These are phyloP conservation scores for Pseudogymnoascus sp. DNA, from an alignment of 2,329 filamentous ascomycete species.

Conservation along the genomic window DNA sequence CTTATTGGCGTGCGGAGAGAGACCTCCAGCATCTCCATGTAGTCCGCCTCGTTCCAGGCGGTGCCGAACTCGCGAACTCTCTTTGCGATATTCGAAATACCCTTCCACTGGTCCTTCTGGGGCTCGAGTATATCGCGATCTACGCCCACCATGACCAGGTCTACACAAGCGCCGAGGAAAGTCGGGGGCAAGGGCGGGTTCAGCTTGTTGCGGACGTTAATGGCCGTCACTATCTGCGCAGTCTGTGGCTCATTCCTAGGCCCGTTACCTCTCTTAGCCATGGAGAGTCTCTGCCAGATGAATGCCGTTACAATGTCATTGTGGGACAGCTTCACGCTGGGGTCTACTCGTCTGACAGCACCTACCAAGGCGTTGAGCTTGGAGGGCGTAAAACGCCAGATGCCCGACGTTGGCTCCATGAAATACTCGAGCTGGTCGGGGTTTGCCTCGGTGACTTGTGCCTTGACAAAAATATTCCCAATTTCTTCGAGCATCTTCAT, in stretches of 20 bases:
- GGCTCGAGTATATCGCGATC: background rate
- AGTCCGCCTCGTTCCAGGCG: background rate
- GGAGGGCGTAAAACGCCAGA: background rate
- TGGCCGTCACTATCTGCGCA: background rate
- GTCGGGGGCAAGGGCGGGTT: background rate
- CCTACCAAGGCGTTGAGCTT: background rate
- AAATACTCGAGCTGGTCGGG: constrained; percentile 2
- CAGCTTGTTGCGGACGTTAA: background rate
- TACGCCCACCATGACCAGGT: background rate
- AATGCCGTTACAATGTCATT: background rate
- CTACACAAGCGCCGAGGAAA: constrained; percentile 3
- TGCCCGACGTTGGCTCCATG: background rate
- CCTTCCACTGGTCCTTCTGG: background rate
- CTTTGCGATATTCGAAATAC: background rate
- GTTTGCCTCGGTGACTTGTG: background rate
- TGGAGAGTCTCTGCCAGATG: background rate
- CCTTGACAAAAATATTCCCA: background rate
- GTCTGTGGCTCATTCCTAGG: background rate
- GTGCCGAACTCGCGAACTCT: background rate
- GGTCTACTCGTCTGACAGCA: background rate
- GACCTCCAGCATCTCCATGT: background rate
- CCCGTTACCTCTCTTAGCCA: background rate
- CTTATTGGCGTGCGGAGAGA: background rate
- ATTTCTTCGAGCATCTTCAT: constrained; percentile 2
- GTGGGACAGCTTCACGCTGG: background rate